Percentiles rank a stretch among this genome's conserved stretches.
Conservation (phyloP, 345 rosid species). For the Boechera divaricarpa region DNA sequence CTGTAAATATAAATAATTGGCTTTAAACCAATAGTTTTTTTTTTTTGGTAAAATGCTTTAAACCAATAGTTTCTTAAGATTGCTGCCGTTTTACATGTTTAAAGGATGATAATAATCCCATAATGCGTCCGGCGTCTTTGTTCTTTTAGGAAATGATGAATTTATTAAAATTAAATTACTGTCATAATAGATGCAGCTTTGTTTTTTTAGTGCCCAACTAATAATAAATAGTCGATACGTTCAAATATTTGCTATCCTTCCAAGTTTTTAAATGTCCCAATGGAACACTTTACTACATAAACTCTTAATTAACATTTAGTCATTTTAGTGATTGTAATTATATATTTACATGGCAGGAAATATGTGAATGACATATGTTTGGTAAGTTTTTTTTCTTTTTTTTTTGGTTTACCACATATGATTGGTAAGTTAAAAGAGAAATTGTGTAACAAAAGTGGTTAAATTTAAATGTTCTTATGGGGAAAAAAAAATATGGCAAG, state of each 20-base stretch:
- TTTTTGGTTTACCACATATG: not conserved
- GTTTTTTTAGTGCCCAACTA: too few species aligned
- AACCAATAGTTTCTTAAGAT: not conserved
- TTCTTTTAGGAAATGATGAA: not conserved
- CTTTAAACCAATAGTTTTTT: not conserved
- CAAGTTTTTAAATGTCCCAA: not conserved
- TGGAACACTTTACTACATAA: not conserved
- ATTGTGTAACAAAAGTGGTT: conserved; percentile 5
- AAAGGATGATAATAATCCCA: not conserved
- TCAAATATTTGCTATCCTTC: not conserved
- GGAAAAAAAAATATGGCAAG: not conserved
- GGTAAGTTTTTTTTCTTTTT: not conserved
- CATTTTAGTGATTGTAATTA: not conserved
- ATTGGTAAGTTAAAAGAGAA: conserved; percentile 15
- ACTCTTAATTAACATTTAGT: not conserved
- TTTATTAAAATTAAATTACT: not conserved
- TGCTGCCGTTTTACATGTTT: conserved; percentile 1
- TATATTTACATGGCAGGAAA: not conserved
- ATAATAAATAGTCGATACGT: not conserved
- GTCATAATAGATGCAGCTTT: too few species aligned
- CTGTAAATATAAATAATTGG: conserved; percentile 5
- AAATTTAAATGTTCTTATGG: not conserved
- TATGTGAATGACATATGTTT: conserved; percentile 11
- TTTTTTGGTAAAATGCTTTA: too few species aligned
- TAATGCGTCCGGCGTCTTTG: not conserved